A percentile compares a stretch with the other conserved stretches of the same genome.
Evolutionary conservation across 2,329 filamentous ascomycete genomes (phyloP).

Genomic region (Tolypocladium cylindrosporum): DNA sequence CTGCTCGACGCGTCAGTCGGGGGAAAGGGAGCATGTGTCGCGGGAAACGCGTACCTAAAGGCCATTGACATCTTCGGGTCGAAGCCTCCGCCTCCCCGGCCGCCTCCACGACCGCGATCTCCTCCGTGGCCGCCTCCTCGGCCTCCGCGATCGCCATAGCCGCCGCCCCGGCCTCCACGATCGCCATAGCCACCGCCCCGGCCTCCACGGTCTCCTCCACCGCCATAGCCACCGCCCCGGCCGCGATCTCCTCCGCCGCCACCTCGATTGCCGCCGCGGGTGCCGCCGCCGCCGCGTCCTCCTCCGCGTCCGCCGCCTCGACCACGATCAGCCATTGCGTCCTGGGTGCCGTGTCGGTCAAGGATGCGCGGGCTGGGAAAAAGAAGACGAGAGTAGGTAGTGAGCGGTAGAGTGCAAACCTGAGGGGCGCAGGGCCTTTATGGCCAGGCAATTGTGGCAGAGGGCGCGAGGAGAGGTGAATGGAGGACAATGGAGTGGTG

Average conservation of each 20-base stretch:
- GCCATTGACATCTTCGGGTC: neutral
- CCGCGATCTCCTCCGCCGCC: slow-evolving; percentile 4
- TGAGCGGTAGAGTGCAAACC: neutral
- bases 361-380: neutral
- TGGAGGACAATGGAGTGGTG: neutral
- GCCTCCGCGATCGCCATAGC: slow-evolving; percentile 7
- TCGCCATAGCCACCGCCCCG: slow-evolving; percentile 9
- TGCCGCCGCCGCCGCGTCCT: slow-evolving; percentile 1
- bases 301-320: slow-evolving; percentile 10
- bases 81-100: slow-evolving; percentile 10
- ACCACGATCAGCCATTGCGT: slow-evolving; percentile 17
- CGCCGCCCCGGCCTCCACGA: slow-evolving; percentile 9
- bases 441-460: no score
- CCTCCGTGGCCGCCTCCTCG: slow-evolving; percentile 8
- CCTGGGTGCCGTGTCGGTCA: neutral
- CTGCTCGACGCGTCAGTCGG: slow-evolving; percentile 8
- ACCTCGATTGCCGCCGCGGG: slow-evolving; percentile 8
- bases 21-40: no score
- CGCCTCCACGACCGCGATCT: slow-evolving; percentile 10
- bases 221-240: slow-evolving; percentile 1
- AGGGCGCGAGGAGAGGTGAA: neutral
- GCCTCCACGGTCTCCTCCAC: slow-evolving; percentile 13
- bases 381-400: neutral
- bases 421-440: no score
- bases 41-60: neutral